phyloP scores from a whole-genome alignment of 352 stramenopile species.

The Poterioochromonas sp. region DNA sequence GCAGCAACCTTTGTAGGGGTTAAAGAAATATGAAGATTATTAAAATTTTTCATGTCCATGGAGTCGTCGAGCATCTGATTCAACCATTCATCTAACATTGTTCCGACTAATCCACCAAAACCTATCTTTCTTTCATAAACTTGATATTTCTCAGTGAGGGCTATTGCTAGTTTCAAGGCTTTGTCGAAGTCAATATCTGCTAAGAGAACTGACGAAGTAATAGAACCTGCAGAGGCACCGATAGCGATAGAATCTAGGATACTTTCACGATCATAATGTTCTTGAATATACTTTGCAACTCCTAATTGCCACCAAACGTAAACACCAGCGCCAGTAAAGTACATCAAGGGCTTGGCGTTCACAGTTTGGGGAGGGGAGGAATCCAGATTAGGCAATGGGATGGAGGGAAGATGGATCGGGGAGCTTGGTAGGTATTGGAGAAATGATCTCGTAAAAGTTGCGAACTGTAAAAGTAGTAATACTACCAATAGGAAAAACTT shows the following conservation, averaged over 20 bases:
- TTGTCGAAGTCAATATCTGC: background rate
- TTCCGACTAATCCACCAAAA: background rate
- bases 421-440: no score
- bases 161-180: background rate
- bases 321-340: slow-evolving; percentile 45
- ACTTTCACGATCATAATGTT: slow-evolving; percentile 41
- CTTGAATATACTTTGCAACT: slow-evolving; percentile 25
- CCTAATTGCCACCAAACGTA: slow-evolving; percentile 42
- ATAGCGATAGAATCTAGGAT: background rate
- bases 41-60: background rate
- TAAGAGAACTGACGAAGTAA: background rate
- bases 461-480: no score
- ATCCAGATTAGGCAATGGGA: no score
- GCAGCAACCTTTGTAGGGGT: background rate
- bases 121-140: background rate
- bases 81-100: background rate
- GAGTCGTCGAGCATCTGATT: background rate
- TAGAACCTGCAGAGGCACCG: slow-evolving; percentile 8
- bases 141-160: background rate
- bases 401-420: no score
- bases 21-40: background rate
- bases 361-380: no score
- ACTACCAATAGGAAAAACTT: no score
- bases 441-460: no score
- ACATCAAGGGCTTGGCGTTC: no score